Base-by-base conservation (phyloP, 1,284 basidiomycete genomes). In the Ceratobasidium sp. region DNA sequence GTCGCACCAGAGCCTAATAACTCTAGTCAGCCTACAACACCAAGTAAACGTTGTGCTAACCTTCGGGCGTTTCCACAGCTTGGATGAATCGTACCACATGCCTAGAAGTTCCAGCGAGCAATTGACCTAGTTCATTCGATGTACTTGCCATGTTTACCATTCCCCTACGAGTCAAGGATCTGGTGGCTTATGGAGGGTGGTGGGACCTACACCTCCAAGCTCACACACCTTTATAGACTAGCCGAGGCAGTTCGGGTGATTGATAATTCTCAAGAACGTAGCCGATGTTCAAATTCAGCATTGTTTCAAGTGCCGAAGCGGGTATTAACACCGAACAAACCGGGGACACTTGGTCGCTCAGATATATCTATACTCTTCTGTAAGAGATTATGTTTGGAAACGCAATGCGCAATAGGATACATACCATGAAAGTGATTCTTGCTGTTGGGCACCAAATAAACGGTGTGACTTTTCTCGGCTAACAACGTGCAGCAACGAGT, bases 401-500 rank as follows among this genome's bases (percentile, higher is more conserved):
- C 3, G 16, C 23, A 54, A 54, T 18, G 50, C 50, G 50, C 12
- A 18, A 23, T 18, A 5, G 16, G 16, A 23, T 20, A 54, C 50
- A 23, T 14, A 54, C 50, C 50, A 23, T 54, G 23, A 18, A 54
- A 4, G 16, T 23, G 23, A 23, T 16, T 33, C n/a, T 2, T 59
- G 20, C 30, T 48, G 41, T 20, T 52, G 12, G 3, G 2, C 27
- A 30, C n/a, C 48, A 54, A 80, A 79, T 77, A 79, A 79, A 71
- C 69, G 79, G 20, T 76, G 62, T 20, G 77, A 35, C 12, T 79
- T 79, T n/a, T 77, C 75, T 59, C 78, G 54, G 41, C 75, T 80
- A 18, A 80, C 48, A 33, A 80, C 62, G 69, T 80, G 79, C 2
- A 80, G 23, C 18, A 73, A 74, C 14, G 69, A 66, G 50, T 79